A percentile compares a stretch with the other conserved stretches of the same genome.
These are phyloP conservation scores for Zopfia rhizophila DNA, from an alignment of 2,329 filamentous ascomycete genomes.

Conservation along the genomic window DNA sequence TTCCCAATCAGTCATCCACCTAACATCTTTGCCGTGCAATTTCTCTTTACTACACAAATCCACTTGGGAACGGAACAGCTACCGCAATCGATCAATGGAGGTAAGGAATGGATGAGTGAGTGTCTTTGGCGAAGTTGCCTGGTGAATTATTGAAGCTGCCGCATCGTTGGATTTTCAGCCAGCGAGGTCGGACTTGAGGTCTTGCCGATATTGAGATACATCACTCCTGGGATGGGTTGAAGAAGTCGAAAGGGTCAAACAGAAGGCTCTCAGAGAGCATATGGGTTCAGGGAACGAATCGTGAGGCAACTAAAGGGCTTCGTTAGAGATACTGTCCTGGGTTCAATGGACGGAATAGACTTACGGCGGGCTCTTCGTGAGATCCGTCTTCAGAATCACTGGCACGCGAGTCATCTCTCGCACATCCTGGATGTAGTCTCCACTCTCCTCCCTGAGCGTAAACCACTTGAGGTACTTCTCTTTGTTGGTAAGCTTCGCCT, in stretches of 20 bases:
- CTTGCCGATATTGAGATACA: slow-evolving; percentile 7
- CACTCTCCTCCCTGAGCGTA: slow-evolving; percentile 87
- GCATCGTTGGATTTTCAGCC: too few species aligned
- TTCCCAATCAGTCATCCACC: slow-evolving; percentile 23
- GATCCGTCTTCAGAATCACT: slow-evolving; percentile 97
- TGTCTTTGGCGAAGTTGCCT: slow-evolving; percentile 7
- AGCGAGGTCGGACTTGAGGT: slow-evolving; percentile 1
- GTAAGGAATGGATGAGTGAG: slow-evolving; percentile 27
- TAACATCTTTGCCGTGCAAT: slow-evolving; percentile 46
- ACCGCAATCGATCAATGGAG: slow-evolving; percentile 28
- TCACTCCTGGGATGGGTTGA: slow-evolving; percentile 21
- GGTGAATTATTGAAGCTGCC: too few species aligned
- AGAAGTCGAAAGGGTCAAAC: slow-evolving; percentile 75
- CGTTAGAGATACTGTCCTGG: slow-evolving; percentile 47
- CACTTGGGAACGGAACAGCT: slow-evolving; percentile 25
- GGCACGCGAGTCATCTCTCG: slow-evolving; percentile 97
- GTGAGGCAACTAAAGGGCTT: slow-evolving; percentile 73
- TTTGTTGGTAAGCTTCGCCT: slow-evolving; percentile 87
- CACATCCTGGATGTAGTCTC: slow-evolving; percentile 97
- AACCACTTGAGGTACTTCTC: slow-evolving; percentile 96
- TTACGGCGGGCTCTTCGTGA: slow-evolving; percentile 99
- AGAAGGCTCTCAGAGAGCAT: slow-evolving; percentile 64
- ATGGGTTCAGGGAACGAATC: slow-evolving; percentile 85
- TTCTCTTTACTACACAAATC: slow-evolving; percentile 39
- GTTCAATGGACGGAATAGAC: slow-evolving; percentile 56